Evolutionary conservation across 2,329 filamentous ascomycete species (phyloP).

Genomic region (Pleurostoma richardsiae): DNA sequence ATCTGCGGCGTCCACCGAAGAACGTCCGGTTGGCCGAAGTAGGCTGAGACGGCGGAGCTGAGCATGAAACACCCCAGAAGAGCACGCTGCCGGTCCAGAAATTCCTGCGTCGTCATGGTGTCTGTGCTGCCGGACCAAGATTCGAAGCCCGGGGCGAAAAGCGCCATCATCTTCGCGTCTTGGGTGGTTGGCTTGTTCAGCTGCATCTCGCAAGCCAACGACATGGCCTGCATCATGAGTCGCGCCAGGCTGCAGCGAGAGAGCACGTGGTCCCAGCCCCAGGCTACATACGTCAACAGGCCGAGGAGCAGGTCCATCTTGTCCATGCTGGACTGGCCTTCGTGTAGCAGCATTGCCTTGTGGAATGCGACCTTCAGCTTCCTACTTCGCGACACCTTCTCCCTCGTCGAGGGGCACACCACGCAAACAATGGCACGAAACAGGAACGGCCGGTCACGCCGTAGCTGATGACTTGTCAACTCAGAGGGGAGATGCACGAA

Average conservation of each 20-base stretch:
- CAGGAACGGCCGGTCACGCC: constrained; percentile 22
- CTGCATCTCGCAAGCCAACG: constrained; percentile 28
- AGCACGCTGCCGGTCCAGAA: constrained; percentile 18
- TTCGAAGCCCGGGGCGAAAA: constrained; percentile 20
- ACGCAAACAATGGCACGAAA: constrained; percentile 28
- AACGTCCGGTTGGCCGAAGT: constrained; percentile 25
- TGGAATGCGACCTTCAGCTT: constrained; percentile 24
- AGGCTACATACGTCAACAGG: constrained; percentile 28
- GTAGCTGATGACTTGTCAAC: constrained; percentile 22
- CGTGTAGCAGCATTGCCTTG: constrained; percentile 16
- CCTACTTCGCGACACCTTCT: constrained; percentile 17
- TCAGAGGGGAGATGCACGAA: constrained; percentile 23
- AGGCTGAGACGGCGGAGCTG: constrained; percentile 23
- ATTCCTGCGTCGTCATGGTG: constrained; percentile 11
- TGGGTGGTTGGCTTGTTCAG: constrained; percentile 21
- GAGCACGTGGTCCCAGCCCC: constrained; percentile 22
- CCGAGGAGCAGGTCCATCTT: constrained; percentile 29
- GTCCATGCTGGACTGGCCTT: constrained; percentile 22
- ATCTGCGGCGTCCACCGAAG: constrained; percentile 30
- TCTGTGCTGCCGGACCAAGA: constrained; percentile 3
- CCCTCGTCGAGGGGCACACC: constrained; percentile 20
- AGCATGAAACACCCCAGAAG: constrained; percentile 24
- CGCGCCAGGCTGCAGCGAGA: constrained; percentile 22
- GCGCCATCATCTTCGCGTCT: constrained; percentile 22
- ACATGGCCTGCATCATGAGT: constrained; percentile 29